Base-by-base conservation (phyloP, 2,329 filamentous ascomycete species). In the Alternaria arborescens region DNA sequence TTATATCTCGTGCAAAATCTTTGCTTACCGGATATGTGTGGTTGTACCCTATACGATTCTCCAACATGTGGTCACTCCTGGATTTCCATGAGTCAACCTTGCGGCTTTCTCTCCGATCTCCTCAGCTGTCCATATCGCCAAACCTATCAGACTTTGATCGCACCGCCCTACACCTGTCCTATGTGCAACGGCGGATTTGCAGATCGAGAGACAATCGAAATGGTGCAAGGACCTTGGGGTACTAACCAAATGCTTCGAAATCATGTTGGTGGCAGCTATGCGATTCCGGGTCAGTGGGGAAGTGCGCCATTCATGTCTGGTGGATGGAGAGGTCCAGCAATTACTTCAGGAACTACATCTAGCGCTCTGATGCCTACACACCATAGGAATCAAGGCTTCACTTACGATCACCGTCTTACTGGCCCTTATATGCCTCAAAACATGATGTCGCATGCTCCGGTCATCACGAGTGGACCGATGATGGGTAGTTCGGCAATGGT, bases 1-100 rank as follows among this genome's bases (percentile, higher is more conserved):
- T 10, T 32, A 11, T 18, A 41, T 30, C 34, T 22, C n/a, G 16
- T 32, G 42, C 30, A 36, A 22, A 44, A 11, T 44, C 11, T 34
- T 42, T 41, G 4, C 14, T 46, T 16, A 52, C 42, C 14, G 54
- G 65, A 47, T 10, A 86, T 86, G 84, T 86, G 84, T 70, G 73
- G 74, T 28, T 80, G 80, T 32, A 77, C 77, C 16, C 75, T 79
- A 51, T 83, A 80, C 74, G 78, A 80, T 66, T 84, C 82, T 1
- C 71, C 74, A 7, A 77, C 74, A 51, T 86, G 84, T 70, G 69
- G 71, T 8, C 83, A 85, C 63, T 74, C 79, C 28, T 86, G 83
- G 83, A 71, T 85, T 55, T 79, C 78, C 24, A 80, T 86, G 65
- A 74, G 73, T 24, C 71, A 77, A 12, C 79, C 81, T 8, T 86